A percentile compares a stretch with the other conserved stretches of the same genome.
These are phyloP conservation scores for Telfairia occidentalis DNA, from an alignment of 331 rosid species.

Conservation along the genomic window DNA sequence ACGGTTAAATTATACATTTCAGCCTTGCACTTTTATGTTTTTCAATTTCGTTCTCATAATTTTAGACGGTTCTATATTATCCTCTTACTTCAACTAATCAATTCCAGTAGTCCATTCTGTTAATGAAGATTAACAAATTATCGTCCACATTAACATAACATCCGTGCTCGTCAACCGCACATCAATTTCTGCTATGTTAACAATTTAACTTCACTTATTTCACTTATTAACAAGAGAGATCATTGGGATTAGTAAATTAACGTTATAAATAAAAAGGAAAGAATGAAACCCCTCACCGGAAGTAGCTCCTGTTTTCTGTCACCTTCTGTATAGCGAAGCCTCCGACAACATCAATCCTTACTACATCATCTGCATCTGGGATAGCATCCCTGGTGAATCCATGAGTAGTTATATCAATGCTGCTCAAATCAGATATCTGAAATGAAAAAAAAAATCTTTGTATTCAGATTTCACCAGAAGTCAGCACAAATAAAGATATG, in stretches of 20 bases:
- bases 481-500: not conserved
- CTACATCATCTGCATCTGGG: constrained; percentile 56
- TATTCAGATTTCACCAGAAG: constrained; percentile 16
- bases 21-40: not conserved
- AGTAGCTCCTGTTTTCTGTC: constrained; percentile 68
- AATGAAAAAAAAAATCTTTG: not conserved
- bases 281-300: constrained; percentile 48
- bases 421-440: constrained; percentile 50
- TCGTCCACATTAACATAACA: not conserved
- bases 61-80: not conserved
- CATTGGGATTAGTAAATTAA: not conserved
- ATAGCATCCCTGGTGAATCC: constrained; percentile 44
- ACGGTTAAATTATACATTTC: not conserved
- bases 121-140: not conserved
- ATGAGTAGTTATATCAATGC: constrained; percentile 22
- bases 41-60: not conserved
- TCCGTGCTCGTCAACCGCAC: not conserved
- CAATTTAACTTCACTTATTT: not conserved
- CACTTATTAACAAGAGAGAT: not conserved
- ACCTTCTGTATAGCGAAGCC: constrained; percentile 90
- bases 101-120: not conserved
- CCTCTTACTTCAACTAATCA: not conserved
- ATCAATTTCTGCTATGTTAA: not conserved
- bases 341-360: constrained; percentile 82
- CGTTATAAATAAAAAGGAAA: not conserved